Base-by-base conservation (phyloP, 176 grass and related monocot species). In the Carex kokanica region DNA sequence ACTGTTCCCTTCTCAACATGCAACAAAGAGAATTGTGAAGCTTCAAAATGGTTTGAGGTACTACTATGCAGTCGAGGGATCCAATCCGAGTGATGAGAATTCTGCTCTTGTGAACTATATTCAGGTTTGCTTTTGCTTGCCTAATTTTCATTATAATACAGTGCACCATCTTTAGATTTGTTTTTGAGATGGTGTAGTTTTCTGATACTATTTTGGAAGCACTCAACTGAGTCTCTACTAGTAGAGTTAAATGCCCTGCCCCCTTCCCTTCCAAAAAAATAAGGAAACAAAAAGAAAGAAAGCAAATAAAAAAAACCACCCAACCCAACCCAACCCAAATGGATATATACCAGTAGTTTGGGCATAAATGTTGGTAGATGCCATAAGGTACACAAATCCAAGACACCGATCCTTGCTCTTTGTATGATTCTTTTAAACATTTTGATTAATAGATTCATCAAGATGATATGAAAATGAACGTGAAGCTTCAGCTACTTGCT, bases 41-140 rank as follows among this genome's bases (percentile, higher is more conserved):
- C 95, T 98, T 89, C 86, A 98, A 87, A 90, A 84, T 70, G 90
- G 95, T 90, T 88, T 95, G 80, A 83, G 51, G 43, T 27, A 27
- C 27, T 93, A 87, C 83, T 94, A 93, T 80, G 90, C 90, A 82
- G 74, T 79, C 45, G 82, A 88, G 84, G 91, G 85, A 64, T 86
- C 89, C 29, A 93, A 98, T 91, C 82, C 81, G 20, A 88, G 85
- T 65, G 92, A 98, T 80, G 89, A 93, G 87, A 98, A 98, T 90
- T 98, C 95, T 87, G 84, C 91, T 21, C 87, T 98, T 54, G 74
- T 93, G 88, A 86, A 98, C 27, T 94, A 93, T 91, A 95, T 93
- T 90, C 95, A 98, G 92, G 95, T 93, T 58, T 53, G 11, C 40
- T 47, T 88, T 10, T 53, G 24, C 5, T 13, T 40, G 65, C 65